Base-by-base conservation (phyloP, 108 stramenopile genomes). In the Nitzschia putrida region DNA sequence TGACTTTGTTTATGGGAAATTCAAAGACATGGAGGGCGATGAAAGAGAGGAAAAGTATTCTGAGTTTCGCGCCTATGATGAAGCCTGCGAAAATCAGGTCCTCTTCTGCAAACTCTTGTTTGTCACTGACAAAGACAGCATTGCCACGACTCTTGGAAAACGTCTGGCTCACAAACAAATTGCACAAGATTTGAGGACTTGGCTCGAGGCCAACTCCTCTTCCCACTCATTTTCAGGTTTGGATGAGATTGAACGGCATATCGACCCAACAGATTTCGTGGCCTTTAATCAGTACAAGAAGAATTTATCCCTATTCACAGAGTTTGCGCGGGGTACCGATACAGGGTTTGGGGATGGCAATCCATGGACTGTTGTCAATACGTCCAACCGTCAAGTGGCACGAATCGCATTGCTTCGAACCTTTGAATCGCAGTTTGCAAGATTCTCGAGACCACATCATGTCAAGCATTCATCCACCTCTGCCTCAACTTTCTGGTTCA, bases 181-280 rank as follows among this genome's bases (percentile, higher is more conserved):
- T 70, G 85, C 81, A 8, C 76, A 53, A 56, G 90, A 91, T 58
- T 63, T 91, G 16, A 60, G 66, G 13, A 82, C 79, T 4, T 91
- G 90, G 90, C 43, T 88, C 8, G 77, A 81, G 23, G 84, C 84
- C 12, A 83, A 83, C 39, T 68, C 72, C 56, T 26, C 61, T 44
- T 39, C 69, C 64, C 61, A 69, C 41, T 51, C 29, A 39, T 20
- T 69, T 2, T 82, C 82, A 39, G 90, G 90, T 5, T 66, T 91
- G 23, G 82, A 82, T 10, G 90, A 79, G 20, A 91, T 91, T 53
- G 80, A 78, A 40, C 59, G 66, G 8, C 90, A 91, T 53, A 87
- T 91, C 57, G 90, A 91, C 73, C 90, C 90, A 11, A 88, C 90
- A 4, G 90, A 91, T 58, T 91, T 91, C 73, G 61, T 88, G 38